Percentiles rank a stretch among this genome's conserved stretches.
phyloP scores from a whole-genome alignment of 2,329 filamentous ascomycete genomes.

The Macrophomina tecta region DNA sequence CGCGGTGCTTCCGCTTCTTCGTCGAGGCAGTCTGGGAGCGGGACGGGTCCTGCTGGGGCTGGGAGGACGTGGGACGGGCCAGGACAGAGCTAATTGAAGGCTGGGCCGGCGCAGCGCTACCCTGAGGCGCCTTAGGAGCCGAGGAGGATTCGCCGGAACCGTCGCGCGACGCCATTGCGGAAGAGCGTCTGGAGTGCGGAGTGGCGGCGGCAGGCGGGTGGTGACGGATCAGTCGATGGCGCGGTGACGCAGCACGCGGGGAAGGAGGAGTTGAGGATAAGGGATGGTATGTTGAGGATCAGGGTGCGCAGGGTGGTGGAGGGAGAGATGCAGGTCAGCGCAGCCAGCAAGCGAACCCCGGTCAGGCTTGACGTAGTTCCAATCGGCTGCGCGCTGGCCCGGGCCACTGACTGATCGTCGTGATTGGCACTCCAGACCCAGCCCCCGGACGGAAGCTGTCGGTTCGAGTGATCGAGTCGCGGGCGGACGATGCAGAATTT shows the following conservation, averaged over 20 bases:
- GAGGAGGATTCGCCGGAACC: constrained; percentile 26
- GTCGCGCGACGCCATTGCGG: constrained; percentile 25
- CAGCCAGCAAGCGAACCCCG: constrained; percentile 11
- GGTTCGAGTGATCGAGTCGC: background rate
- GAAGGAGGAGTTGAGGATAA: background rate
- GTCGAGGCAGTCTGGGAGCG: constrained; percentile 28
- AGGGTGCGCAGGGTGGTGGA: constrained; percentile 25
- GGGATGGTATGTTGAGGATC: constrained; percentile 7
- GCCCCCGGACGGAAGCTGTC: background rate
- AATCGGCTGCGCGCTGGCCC: constrained; percentile 9
- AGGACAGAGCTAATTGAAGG: constrained; percentile 19
- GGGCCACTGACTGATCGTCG: constrained; percentile 17
- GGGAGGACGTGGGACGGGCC: constrained; percentile 2
- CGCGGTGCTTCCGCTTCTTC: constrained; percentile 77
- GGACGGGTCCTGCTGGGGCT: constrained; percentile 2
- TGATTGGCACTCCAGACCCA: constrained; percentile 15
- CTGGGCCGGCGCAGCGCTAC: constrained; percentile 20
- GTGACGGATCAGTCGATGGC: background rate
- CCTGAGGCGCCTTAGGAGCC: constrained; percentile 14
- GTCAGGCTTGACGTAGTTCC: constrained; percentile 25
- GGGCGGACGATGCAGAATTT: background rate
- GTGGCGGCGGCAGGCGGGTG: background rate
- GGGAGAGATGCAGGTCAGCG: constrained; percentile 17
- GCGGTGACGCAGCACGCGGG: constrained; percentile 1
- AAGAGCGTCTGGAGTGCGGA: background rate